Evolutionary conservation across 2,329 filamentous ascomycete species (phyloP), one percentile per base, ranked within the genome.

Genomic region (Microsporum ferrugineum): DNA sequence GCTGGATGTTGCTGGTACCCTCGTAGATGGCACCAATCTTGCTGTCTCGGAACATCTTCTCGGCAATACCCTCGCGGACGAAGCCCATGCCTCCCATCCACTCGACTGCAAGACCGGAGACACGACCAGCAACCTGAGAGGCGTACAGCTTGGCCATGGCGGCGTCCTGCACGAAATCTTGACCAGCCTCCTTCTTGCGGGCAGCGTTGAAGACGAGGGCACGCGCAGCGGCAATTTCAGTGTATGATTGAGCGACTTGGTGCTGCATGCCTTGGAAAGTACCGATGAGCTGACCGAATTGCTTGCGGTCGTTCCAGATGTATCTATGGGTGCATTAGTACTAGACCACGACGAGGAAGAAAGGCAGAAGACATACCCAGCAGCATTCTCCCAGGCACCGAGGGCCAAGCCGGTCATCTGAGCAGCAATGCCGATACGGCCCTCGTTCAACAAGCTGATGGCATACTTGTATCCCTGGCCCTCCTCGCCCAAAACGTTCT

Each of bases 61-160:
- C 94, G 0, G 94, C 94, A 62, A 96, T 85, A 0, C 94, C 94
- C 75, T 99, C 94, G 51, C 94, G 81, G 14, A 99, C 94, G 69
- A 99, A 99, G 53, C 94, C 94, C 94, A 99, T 97, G 49, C 94
- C 94, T 56, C 94, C 94, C 92, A 97, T 97, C 94, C 94, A 99
- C 78, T 99, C 94, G 33, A 99, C 85, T 0, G 92, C 94, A 57
- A 88, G 82, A 5, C 91, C 86, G 60, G 87, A 88, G 23, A 99
- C 92, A 60, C 84, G 85, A 23, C 89, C 88, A 0, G 94, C 94
- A 36, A 99, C 90, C 77, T 99, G 94, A 3, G 89, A 94, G 1
- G 94, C 85, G 73, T 88, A 96, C 60, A 99, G 82, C 81, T 99
- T 99, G 60, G 94, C 94, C 94, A 99, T 99, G 68, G 94, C 94